Base-by-base conservation (phyloP, 208 protist species). In the Histomonas meleagridis region DNA sequence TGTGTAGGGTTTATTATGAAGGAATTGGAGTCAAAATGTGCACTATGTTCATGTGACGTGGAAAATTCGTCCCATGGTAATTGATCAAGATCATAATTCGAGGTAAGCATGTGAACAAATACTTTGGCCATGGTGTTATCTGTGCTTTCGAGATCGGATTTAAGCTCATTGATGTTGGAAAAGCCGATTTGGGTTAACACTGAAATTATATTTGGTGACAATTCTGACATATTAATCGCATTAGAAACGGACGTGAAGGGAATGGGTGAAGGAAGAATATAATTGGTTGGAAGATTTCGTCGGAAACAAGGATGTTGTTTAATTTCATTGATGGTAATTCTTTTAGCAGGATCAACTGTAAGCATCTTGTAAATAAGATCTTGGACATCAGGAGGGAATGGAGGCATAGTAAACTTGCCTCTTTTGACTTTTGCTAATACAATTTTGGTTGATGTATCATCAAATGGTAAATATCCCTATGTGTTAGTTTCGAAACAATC, bases 221-320 rank as follows among this genome's bases (percentile, higher is more conserved):
- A 23, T 32, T n/a, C n/a, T n/a, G n/a, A n/a, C n/a, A 55, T 51
- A 55, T 86, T 46, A 7, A 86, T 86, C 18, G 76, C 46, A 86
- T 32, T 38, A 7, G 76, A 14, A 21, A 86, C n/a, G 16, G 51
- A 32, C 51, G 76, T 40, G 38, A 86, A 46, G 9, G 76, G 76
- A 38, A 86, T 86, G 51, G 76, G 76, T 32, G 38, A 26, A 38
- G 76, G 76, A 55, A 86, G 18, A 35, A 57, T 48, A 28, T 86
- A 86, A 38, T 40, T 1, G 1, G 43, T 14, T 38, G 76, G 76
- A 86, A 86, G 40, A 14, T 23, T 23, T 18, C 51, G 32, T 86
- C 76, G 51, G 46, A 86, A 86, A 28, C 46, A 40, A 40, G 76
- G 76, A 55, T 86, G 76, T 4, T 86, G 18, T 38, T 86, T 86